phyloP scores from a whole-genome alignment of 2,329 filamentous ascomycete genomes.

The Botryosphaeria agaves region DNA sequence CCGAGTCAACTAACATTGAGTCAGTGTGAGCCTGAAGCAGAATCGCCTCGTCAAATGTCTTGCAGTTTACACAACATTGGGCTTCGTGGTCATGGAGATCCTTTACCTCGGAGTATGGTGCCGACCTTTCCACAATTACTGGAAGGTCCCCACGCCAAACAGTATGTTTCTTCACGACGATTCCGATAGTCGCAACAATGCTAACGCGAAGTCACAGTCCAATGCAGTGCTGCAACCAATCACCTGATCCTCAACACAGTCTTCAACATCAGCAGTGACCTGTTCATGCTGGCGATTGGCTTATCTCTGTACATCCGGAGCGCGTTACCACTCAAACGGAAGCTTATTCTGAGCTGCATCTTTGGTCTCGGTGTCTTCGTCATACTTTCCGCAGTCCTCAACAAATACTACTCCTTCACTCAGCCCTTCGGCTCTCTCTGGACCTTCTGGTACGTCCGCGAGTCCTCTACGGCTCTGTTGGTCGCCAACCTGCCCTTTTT shows the following conservation, averaged over 20 bases:
- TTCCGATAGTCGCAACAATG: not conserved
- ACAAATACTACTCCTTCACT: conserved; percentile 44
- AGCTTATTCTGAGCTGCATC: conserved; percentile 34
- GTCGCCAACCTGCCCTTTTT: conserved; percentile 44
- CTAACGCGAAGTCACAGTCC: conserved; percentile 13
- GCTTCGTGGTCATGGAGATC: conserved; percentile 20
- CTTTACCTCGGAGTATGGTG: conserved; percentile 23
- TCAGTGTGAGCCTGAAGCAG: conserved; percentile 12
- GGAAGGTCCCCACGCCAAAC: conserved; percentile 7
- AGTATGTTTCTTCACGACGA: not conserved
- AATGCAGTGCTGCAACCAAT: conserved; percentile 22
- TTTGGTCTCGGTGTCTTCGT: conserved; percentile 39
- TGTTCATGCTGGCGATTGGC: conserved; percentile 24
- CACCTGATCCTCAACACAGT: conserved; percentile 20
- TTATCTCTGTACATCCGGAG: conserved; percentile 28
- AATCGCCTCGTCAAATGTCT: conserved; percentile 17
- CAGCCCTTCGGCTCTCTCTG: conserved; percentile 38
- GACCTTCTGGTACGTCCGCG: conserved; percentile 43
- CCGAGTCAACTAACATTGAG: not conserved
- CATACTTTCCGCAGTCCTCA: conserved; percentile 40
- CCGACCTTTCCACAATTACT: conserved; percentile 19
- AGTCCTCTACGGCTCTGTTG: conserved; percentile 40
- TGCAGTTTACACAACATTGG: conserved; percentile 15
- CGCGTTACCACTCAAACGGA: conserved; percentile 27
- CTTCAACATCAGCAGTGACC: conserved; percentile 28